A percentile compares a stretch with the other conserved stretches of the same genome.
Conservation (phyloP, 2,329 filamentous ascomycete genomes). For the Phyllachora maydis region DNA sequence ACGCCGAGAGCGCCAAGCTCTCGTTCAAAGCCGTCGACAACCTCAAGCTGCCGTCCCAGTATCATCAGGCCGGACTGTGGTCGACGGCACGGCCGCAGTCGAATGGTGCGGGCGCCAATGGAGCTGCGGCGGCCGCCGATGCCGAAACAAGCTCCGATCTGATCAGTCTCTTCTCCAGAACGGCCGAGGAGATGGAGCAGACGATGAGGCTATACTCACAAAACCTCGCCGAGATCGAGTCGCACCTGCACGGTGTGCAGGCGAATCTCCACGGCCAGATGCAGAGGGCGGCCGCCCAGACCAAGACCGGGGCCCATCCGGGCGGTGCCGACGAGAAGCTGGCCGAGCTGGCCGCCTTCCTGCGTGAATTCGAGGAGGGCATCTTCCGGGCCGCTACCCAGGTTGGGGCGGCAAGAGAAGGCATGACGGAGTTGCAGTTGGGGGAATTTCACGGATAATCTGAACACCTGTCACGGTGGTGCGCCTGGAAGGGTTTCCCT, state of each 20-base stretch:
- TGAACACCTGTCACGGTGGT: no score
- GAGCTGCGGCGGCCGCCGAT: slow-evolving; percentile 19
- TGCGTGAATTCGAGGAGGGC: slow-evolving; percentile 43
- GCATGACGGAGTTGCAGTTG: slow-evolving; percentile 34
- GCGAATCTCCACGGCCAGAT: slow-evolving; percentile 36
- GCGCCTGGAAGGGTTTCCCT: no score
- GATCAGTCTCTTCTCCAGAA: slow-evolving; percentile 40
- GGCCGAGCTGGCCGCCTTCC: slow-evolving; percentile 31
- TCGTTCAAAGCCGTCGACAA: slow-evolving; percentile 24
- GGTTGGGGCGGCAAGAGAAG: slow-evolving; percentile 37
- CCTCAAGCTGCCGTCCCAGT: slow-evolving; percentile 24
- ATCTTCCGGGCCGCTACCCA: slow-evolving; percentile 41
- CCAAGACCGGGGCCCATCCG: slow-evolving; percentile 12
- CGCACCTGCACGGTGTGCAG: slow-evolving; percentile 43
- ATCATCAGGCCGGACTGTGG: slow-evolving; percentile 24
- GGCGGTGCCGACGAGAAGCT: slow-evolving; percentile 20
- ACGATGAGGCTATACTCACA: slow-evolving; percentile 35
- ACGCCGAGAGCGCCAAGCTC: slow-evolving; percentile 18
- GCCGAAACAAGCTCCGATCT: slow-evolving; percentile 35
- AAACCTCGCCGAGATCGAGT: slow-evolving; percentile 42
- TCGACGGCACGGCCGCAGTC: slow-evolving; percentile 13
- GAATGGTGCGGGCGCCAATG: slow-evolving; percentile 14
- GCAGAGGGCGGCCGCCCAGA: slow-evolving; percentile 18
- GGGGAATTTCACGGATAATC: slow-evolving; percentile 21
- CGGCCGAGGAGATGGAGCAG: slow-evolving; percentile 37